These are phyloP conservation scores for Apiospora malaysiana DNA, from an alignment of 2,329 filamentous ascomycete species.

Conservation along the genomic window DNA sequence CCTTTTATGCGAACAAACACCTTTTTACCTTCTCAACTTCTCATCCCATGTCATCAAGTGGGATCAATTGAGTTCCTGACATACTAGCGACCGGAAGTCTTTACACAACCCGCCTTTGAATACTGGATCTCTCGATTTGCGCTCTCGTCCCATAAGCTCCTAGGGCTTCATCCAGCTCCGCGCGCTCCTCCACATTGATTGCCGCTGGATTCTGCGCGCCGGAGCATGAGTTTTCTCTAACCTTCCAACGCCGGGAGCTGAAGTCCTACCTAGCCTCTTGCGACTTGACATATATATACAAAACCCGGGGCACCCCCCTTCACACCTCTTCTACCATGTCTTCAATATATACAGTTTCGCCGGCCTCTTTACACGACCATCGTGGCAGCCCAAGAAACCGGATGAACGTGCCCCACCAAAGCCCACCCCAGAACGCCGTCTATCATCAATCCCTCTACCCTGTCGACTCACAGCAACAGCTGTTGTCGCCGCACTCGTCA, in stretches of 20 bases:
- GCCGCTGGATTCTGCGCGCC: not conserved
- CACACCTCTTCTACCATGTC: slow-evolving; percentile 12
- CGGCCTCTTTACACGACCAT: slow-evolving; percentile 47
- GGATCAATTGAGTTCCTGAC: not conserved
- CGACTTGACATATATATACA: slow-evolving; percentile 20
- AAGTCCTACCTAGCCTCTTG: slow-evolving; percentile 5
- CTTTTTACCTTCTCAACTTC: not conserved
- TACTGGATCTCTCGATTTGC: not conserved
- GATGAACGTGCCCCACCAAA: slow-evolving; percentile 40
- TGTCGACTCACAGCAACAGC: slow-evolving; percentile 42
- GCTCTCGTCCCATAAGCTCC: not conserved
- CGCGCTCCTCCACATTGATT: slow-evolving; percentile 3
- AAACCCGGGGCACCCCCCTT: slow-evolving; percentile 3
- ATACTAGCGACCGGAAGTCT: not conserved
- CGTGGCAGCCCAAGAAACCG: slow-evolving; percentile 36
- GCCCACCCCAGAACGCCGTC: slow-evolving; percentile 31
- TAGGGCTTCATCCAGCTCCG: slow-evolving; percentile 1
- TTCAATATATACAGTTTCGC: slow-evolving; percentile 46
- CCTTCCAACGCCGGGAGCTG: slow-evolving; percentile 7
- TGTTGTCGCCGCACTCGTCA: slow-evolving; percentile 52
- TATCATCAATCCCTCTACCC: slow-evolving; percentile 36
- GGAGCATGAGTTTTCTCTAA: not conserved
- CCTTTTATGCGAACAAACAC: not conserved
- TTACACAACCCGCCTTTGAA: not conserved
- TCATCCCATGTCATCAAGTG: not conserved